phyloP scores from a whole-genome alignment of 768 basidiomycete species.

The Amanita jacksonii region DNA sequence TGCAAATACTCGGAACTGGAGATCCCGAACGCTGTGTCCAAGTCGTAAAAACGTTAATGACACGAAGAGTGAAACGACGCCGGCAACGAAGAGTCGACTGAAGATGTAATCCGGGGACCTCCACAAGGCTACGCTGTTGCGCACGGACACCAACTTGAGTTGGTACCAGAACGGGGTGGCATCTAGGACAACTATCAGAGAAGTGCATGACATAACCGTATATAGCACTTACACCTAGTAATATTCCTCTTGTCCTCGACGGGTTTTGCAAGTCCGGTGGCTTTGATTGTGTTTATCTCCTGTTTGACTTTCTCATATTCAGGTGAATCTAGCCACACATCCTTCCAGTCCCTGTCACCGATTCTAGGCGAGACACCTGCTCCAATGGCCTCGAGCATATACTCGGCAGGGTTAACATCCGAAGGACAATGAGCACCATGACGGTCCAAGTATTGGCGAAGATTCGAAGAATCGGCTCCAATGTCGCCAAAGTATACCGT shows the following conservation, averaged over 20 bases:
- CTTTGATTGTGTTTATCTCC: slow-evolving; percentile 40
- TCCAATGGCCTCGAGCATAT: slow-evolving; percentile 81
- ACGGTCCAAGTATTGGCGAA: slow-evolving; percentile 69
- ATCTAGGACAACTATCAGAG: slow-evolving; percentile 28
- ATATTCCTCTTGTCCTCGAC: slow-evolving; percentile 28
- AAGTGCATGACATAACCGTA: neutral
- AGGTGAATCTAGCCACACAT: slow-evolving; percentile 70
- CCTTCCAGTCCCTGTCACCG: slow-evolving; percentile 78
- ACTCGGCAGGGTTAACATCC: slow-evolving; percentile 74
- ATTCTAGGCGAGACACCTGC: slow-evolving; percentile 67
- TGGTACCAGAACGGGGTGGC: slow-evolving; percentile 74
- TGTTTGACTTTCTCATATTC: slow-evolving; percentile 35
- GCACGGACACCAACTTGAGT: slow-evolving; percentile 50
- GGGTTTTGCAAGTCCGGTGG: slow-evolving; percentile 33
- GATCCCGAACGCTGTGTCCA: slow-evolving; percentile 49
- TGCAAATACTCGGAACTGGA: slow-evolving; percentile 76
- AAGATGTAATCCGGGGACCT: slow-evolving; percentile 81
- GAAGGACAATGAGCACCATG: slow-evolving; percentile 68
- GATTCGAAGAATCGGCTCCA: slow-evolving; percentile 55
- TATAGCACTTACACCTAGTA: slow-evolving; percentile 35
- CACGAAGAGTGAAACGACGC: slow-evolving; percentile 60
- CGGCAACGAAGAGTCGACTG: slow-evolving; percentile 70
- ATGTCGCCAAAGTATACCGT: slow-evolving; percentile 94
- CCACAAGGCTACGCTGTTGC: slow-evolving; percentile 70
- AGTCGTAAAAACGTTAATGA: slow-evolving; percentile 76